Conservation (phyloP, 768 basidiomycete genomes). For the Lactarius akahatsu region DNA sequence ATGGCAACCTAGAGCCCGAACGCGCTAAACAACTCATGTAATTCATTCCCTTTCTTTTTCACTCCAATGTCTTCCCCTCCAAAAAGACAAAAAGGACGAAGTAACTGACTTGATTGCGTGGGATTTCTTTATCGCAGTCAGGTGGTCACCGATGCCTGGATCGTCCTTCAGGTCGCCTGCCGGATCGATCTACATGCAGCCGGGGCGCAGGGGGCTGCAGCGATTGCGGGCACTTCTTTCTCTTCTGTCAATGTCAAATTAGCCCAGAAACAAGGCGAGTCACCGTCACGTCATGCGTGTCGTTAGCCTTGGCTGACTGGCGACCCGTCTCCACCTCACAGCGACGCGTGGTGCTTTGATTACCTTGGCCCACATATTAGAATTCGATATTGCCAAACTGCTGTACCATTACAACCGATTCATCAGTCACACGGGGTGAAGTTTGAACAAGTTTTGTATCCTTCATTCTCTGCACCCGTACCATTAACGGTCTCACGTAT, state of each 20-base stretch:
- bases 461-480: background rate
- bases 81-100: background rate
- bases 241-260: background rate
- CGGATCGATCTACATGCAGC: background rate
- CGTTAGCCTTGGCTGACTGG: background rate
- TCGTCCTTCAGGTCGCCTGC: slow-evolving; percentile 6
- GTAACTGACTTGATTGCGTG: background rate
- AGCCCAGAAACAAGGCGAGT: slow-evolving; percentile 4
- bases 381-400: background rate
- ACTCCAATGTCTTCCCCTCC: background rate
- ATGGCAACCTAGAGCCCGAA: slow-evolving; percentile 2
- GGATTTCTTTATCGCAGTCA: background rate
- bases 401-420: slow-evolving; percentile 6
- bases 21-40: slow-evolving; percentile 5
- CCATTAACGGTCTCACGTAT: too few relatives aligned
- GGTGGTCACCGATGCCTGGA: slow-evolving; percentile 12
- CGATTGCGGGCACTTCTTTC: background rate
- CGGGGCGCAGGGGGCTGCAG: background rate
- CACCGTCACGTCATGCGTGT: background rate
- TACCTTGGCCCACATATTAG: background rate
- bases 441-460: background rate
- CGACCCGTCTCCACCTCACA: background rate
- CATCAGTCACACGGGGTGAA: background rate
- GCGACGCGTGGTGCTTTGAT: background rate
- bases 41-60: background rate